phyloP scores from a whole-genome alignment of 1,284 basidiomycete genomes.

The Puccinia horiana region DNA sequence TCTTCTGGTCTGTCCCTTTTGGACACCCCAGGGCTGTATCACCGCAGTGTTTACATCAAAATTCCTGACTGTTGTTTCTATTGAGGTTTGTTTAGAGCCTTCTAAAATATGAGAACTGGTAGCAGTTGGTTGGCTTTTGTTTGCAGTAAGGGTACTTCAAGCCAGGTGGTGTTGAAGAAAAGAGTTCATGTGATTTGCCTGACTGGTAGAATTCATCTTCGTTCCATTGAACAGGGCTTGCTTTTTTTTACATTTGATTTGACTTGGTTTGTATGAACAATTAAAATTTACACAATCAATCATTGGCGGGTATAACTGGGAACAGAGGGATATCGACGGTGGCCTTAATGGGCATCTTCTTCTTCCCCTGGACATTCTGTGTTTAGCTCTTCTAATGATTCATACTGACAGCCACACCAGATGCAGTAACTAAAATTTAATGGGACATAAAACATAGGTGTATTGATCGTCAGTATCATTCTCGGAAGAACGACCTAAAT shows the following conservation, averaged over 20 bases:
- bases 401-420: conserved; percentile 49
- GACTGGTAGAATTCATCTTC: neutral
- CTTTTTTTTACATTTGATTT: neutral
- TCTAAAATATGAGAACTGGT: too few species aligned
- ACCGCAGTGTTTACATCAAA: too few species aligned
- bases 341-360: conserved; percentile 47
- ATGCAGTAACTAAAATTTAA: conserved; percentile 35
- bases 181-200: neutral
- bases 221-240: neutral
- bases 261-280: neutral
- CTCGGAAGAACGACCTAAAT: neutral
- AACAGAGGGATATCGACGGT: neutral
- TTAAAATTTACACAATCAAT: neutral
- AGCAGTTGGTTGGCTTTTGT: too few species aligned
- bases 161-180: too few species aligned
- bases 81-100: too few species aligned
- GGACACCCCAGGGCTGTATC: too few species aligned
- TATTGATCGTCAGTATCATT: neutral
- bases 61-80: too few species aligned
- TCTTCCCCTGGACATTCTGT: conserved; percentile 47
- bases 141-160: too few species aligned
- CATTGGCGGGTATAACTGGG: neutral
- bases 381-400: conserved; percentile 42
- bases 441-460: neutral
- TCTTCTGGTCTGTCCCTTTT: too few species aligned